Evolutionary conservation across 108 stramenopile species (phyloP).

Genomic region (Skeletonema tropicum): DNA sequence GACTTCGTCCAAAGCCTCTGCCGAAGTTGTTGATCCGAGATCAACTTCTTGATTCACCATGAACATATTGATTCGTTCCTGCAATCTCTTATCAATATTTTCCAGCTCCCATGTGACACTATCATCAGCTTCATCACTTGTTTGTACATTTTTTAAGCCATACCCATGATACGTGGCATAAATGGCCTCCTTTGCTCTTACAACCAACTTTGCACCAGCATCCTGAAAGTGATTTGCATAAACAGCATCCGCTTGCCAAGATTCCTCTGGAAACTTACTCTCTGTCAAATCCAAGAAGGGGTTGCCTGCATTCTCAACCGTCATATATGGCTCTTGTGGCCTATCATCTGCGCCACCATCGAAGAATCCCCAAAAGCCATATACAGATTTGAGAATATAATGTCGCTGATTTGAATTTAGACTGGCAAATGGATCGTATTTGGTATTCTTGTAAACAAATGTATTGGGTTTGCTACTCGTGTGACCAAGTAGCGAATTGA

Average conservation of each 20-base stretch:
- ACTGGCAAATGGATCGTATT: slow-evolving; percentile 20
- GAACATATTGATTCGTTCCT: slow-evolving; percentile 62
- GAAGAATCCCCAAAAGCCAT: slow-evolving; percentile 76
- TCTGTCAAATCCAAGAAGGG: slow-evolving; percentile 70
- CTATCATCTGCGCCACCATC: slow-evolving; percentile 79
- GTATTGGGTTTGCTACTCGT: not conserved
- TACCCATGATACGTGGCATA: slow-evolving; percentile 68
- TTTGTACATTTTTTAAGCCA: slow-evolving; percentile 51
- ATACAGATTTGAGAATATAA: slow-evolving; percentile 19
- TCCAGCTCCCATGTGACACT: slow-evolving; percentile 15
- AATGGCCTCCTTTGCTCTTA: slow-evolving; percentile 75
- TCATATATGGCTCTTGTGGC: slow-evolving; percentile 63
- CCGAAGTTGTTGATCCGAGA: slow-evolving; percentile 23
- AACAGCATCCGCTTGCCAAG: slow-evolving; percentile 89
- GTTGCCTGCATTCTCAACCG: slow-evolving; percentile 30
- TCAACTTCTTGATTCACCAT: slow-evolving; percentile 59
- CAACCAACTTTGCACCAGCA: slow-evolving; percentile 68
- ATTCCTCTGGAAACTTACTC: slow-evolving; percentile 71
- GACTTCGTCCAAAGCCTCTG: slow-evolving; percentile 16
- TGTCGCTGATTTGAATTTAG: slow-evolving; percentile 30
- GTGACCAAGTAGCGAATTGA: slow-evolving; percentile 8
- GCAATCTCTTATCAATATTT: slow-evolving; percentile 48
- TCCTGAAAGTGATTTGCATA: slow-evolving; percentile 86
- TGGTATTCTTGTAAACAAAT: slow-evolving; percentile 8
- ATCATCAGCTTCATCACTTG: slow-evolving; percentile 9